Evolutionary conservation across 2,329 filamentous ascomycete species (phyloP).

Genomic region (Periconia sp.): DNA sequence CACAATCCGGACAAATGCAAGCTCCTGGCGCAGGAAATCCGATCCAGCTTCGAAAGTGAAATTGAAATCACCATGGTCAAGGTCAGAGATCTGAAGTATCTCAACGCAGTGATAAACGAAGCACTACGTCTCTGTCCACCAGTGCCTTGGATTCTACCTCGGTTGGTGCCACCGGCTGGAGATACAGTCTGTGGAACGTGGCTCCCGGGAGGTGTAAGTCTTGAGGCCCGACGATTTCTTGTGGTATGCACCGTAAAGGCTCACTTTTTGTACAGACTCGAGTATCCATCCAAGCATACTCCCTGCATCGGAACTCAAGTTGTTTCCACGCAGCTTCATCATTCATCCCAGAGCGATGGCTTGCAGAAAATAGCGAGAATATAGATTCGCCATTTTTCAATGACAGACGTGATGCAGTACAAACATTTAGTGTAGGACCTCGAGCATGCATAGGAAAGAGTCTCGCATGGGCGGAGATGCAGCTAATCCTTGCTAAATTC

Average conservation of each 20-base stretch:
- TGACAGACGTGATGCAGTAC: neutral
- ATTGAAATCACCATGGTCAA: slow-evolving; percentile 3
- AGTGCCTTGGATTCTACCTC: slow-evolving; percentile 5
- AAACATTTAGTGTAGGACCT: slow-evolving; percentile 4
- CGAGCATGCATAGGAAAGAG: slow-evolving; percentile 4
- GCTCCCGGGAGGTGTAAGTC: slow-evolving; percentile 8
- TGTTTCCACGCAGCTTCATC: slow-evolving; percentile 3
- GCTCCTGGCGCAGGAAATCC: slow-evolving; percentile 10
- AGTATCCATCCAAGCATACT: neutral
- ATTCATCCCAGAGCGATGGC: slow-evolving; percentile 18
- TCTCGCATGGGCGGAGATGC: slow-evolving; percentile 25
- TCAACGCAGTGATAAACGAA: slow-evolving; percentile 20
- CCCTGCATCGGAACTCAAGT: neutral
- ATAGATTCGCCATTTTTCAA: neutral
- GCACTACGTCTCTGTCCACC: slow-evolving; percentile 13
- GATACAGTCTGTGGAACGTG: slow-evolving; percentile 8
- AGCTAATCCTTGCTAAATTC: slow-evolving; percentile 16
- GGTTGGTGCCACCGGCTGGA: slow-evolving; percentile 12
- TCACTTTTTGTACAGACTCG: too few relatives aligned
- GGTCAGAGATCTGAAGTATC: slow-evolving; percentile 14
- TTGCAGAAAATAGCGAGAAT: neutral
- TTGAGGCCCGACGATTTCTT: too few relatives aligned
- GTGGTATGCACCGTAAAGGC: too few relatives aligned
- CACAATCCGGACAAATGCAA: neutral
- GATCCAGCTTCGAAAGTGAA: neutral